phyloP scores from a whole-genome alignment of 352 stramenopile species.

The Pythium inflatum region DNA sequence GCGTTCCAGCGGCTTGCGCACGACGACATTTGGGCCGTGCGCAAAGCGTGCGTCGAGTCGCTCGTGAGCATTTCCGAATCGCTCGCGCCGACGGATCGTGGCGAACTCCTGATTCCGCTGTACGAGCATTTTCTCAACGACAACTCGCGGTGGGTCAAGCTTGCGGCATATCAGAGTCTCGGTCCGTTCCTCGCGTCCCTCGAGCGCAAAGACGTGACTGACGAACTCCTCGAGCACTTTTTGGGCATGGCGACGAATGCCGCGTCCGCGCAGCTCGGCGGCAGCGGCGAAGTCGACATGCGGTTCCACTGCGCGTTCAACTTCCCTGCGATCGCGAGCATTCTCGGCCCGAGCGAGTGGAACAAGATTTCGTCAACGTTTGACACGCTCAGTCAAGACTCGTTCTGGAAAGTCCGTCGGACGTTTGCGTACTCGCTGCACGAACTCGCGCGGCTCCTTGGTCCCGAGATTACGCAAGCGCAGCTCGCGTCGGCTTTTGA shows the following conservation, averaged over 20 bases:
- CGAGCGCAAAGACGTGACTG: conserved; percentile 79
- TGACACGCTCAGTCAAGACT: conserved; percentile 74
- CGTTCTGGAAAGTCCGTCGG: conserved; percentile 89
- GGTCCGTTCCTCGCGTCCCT: conserved; percentile 81
- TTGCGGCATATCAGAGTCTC: conserved; percentile 93
- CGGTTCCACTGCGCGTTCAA: conserved; percentile 93
- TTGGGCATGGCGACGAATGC: conserved; percentile 79
- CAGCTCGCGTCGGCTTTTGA: conserved; percentile 85
- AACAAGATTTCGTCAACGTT: conserved; percentile 80
- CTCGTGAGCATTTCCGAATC: conserved; percentile 89
- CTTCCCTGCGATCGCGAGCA: conserved; percentile 89
- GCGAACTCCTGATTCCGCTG: conserved; percentile 85
- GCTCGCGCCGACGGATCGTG: conserved; percentile 70
- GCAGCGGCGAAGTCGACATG: conserved; percentile 85
- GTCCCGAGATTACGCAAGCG: conserved; percentile 74
- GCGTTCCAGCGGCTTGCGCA: conserved; percentile 90
- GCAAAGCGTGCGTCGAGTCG: conserved; percentile 92
- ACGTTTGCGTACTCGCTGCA: conserved; percentile 94
- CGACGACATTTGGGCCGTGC: conserved; percentile 95
- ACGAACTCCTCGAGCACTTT: conserved; percentile 84
- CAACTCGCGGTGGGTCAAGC: conserved; percentile 92
- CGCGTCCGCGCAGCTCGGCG: conserved; percentile 57
- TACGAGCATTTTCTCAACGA: conserved; percentile 90
- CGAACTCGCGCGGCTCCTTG: conserved; percentile 84
- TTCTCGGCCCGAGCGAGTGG: conserved; percentile 75